Percentiles rank a stretch among this genome's conserved stretches.
phyloP scores from a whole-genome alignment of 2,329 filamentous ascomycete genomes.

The Cladophialophora exuberans region DNA sequence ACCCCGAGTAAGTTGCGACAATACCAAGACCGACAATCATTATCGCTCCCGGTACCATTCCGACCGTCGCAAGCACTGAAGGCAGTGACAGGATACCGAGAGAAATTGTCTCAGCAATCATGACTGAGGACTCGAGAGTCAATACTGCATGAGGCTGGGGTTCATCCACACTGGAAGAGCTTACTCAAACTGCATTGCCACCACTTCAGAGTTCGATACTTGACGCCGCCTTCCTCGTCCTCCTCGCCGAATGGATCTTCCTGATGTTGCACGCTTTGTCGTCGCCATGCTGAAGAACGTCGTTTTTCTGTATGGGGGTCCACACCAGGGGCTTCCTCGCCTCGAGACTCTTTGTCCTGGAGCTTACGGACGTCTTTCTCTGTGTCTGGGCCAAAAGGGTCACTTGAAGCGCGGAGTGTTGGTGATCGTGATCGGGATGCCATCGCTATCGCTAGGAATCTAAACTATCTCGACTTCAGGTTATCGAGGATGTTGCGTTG shows the following conservation, averaged over 20 bases:
- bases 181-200: slow-evolving; percentile 30
- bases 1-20: slow-evolving; percentile 64
- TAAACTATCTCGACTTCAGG: neutral
- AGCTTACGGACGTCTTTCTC: slow-evolving; percentile 14
- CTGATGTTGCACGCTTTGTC: slow-evolving; percentile 13
- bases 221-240: slow-evolving; percentile 22
- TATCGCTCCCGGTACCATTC: slow-evolving; percentile 58
- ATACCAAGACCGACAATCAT: slow-evolving; percentile 58
- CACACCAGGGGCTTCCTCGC: neutral
- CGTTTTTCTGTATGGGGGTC: slow-evolving; percentile 4
- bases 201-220: slow-evolving; percentile 31
- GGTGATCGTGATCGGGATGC: slow-evolving; percentile 22
- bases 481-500: neutral
- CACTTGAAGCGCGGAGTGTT: slow-evolving; percentile 16
- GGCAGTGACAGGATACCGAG: slow-evolving; percentile 61
- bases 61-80: slow-evolving; percentile 55
- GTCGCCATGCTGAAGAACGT: slow-evolving; percentile 18
- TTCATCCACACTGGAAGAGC: neutral
- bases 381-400: slow-evolving; percentile 18
- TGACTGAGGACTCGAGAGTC: slow-evolving; percentile 43
- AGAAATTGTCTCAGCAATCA: slow-evolving; percentile 64
- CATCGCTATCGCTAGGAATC: neutral
- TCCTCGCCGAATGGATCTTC: slow-evolving; percentile 29
- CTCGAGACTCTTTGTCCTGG: neutral
- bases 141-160: neutral